Evolutionary conservation across 352 stramenopile species (phyloP).

Genomic region (Phytophthora colocasiae): DNA sequence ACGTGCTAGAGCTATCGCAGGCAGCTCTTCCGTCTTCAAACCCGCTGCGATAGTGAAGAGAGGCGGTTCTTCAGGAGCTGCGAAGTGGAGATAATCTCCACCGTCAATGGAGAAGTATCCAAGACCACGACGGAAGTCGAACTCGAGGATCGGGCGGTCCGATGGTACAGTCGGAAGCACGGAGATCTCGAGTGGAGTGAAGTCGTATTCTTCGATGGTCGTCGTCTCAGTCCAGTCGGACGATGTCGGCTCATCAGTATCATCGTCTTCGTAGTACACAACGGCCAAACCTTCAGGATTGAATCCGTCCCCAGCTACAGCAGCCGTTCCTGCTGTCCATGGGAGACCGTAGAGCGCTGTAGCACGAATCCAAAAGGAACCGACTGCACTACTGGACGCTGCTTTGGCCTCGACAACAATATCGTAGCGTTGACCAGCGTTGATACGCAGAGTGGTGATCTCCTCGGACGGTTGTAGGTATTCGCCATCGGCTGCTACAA

Average conservation of each 20-base stretch:
- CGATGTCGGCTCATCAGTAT: slow-evolving; percentile 22
- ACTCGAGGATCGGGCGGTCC: slow-evolving; percentile 35
- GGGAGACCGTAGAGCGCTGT: slow-evolving; percentile 27
- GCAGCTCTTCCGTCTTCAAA: slow-evolving; percentile 33
- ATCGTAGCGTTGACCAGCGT: slow-evolving; percentile 41
- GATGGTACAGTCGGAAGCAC: slow-evolving; percentile 17
- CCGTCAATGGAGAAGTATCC: slow-evolving; percentile 34
- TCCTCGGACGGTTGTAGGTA: slow-evolving; percentile 30
- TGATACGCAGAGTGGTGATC: slow-evolving; percentile 39
- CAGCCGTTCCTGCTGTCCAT: slow-evolving; percentile 27
- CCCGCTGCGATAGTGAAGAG: slow-evolving; percentile 46
- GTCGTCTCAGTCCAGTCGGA: slow-evolving; percentile 17
- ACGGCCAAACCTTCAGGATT: slow-evolving; percentile 31
- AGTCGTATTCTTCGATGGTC: slow-evolving; percentile 35
- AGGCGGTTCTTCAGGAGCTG: slow-evolving; percentile 26
- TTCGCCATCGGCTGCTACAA: slow-evolving; percentile 37
- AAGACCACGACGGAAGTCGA: slow-evolving; percentile 22
- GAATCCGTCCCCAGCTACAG: slow-evolving; percentile 27
- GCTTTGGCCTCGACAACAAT: slow-evolving; percentile 32
- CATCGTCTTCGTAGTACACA: slow-evolving; percentile 25
- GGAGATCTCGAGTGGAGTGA: slow-evolving; percentile 17
- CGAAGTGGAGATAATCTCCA: slow-evolving; percentile 21
- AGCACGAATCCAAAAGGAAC: slow-evolving; percentile 39
- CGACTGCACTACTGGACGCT: slow-evolving; percentile 8
- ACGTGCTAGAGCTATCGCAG: slow-evolving; percentile 33